Evolutionary conservation across 306 rosid species (phyloP), one percentile per base, ranked within the genome.

Genomic region (Citrullus colocynthis): DNA sequence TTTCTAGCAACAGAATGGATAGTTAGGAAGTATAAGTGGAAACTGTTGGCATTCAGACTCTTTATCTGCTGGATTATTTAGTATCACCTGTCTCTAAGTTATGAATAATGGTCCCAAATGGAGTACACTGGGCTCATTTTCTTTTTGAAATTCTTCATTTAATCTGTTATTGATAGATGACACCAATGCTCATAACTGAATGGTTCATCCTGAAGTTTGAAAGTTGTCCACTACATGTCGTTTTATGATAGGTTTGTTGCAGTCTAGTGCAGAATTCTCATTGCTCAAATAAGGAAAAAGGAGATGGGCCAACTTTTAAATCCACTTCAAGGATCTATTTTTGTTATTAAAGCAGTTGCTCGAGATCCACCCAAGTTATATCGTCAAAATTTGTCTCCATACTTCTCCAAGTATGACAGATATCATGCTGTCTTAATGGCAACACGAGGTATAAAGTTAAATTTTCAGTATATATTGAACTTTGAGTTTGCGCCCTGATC

Each of bases 271-370:
- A 28, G 60, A 49, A 28, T 7, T 30, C 42, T 51, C 24, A 51
- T 73, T 73, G 6, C 61, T 51, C 28, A 75, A 74, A 57, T 20
- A 51, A 54, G 74, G 70, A 54, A 48, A 72, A 78, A 49, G 45
- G 83, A 63, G 65, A 91, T 86, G 91, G 85, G 85, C 41, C 85
- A 76, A 79, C 66, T 87, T 80, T 80, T 88, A 78, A 87, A 86
- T 84, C 75, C 78, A 60, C 79, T 78, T 72, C 82, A 84, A 62
- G 88, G 84, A 67, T 56, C 85, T 62, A 21, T 83, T 49, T 84
- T 76, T 41, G 36, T 58, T 32, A 66, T 73, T 83, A 90, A 78
- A 60, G 72, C 74, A 49, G 77, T 78, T 65, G 80, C 79, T 79
- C 80, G 60, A 74, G 81, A 79, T 78, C 42, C 34, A 39, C 85